Base-by-base conservation (phyloP, 345 rosid species). In the Lepidium aucheri region DNA sequence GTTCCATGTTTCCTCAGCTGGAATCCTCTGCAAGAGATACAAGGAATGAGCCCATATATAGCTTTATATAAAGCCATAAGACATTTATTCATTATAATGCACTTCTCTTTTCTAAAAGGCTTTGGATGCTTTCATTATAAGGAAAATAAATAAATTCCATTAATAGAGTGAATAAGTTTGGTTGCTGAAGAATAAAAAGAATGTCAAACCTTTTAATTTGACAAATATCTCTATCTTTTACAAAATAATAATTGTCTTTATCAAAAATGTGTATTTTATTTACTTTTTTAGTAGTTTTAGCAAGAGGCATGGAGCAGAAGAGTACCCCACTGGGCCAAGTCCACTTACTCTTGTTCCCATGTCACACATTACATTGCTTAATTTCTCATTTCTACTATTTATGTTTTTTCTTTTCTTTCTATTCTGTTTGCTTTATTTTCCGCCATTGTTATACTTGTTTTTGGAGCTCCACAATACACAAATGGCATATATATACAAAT, bases 191-290 rank as follows among this genome's bases (percentile, higher is more conserved):
- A n/a, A 58, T 59, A 57, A 26, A 65, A 73, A 73, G 55, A 73
- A 73, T 60, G 77, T 73, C 77, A 73, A 73, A 73, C 72, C 77
- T 73, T 66, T 73, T 24, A 50, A 66, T 73, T 66, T 65, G 72
- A 65, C 72, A 73, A 73, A n/a, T n/a, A n/a, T n/a, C n/a, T n/a
- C n/a, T 59, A 43, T 59, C 55, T 24, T 65, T 66, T 73, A 65
- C 56, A 73, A 51, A 50, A 51, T 59, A 35, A 65, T 66, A 65
- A 73, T 73, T 66, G 41, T 67, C 67, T 51, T 73, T 74, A 61
- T 34, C 30, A 9, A 71, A 54, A 40, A n/a, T 43, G 9, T 63
- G 16, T 59, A 26, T 12, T 57, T 39, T 59, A 38, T 53, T 53
- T 47, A 51, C 54, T 50, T 42, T n/a, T n/a, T n/a, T n/a, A n/a